Conservation (phyloP, 192 early-diverging fungal species). For the Powellomyces hirtus region DNA sequence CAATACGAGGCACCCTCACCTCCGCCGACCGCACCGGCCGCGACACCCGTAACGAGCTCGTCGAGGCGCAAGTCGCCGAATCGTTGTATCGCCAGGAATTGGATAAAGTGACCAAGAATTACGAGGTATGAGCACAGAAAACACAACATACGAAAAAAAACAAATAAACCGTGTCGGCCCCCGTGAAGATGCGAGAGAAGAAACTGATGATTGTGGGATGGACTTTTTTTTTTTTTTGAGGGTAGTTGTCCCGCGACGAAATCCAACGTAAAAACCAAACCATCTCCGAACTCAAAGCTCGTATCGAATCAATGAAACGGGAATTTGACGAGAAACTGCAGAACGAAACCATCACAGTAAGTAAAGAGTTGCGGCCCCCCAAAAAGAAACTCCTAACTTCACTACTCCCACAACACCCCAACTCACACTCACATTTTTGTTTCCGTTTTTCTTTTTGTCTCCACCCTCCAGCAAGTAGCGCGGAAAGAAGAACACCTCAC, state of each 20-base stretch:
- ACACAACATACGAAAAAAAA: neutral
- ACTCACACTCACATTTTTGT: no score
- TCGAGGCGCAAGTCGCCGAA: constrained; percentile 49
- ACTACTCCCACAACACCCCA: no score
- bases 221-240: no score
- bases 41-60: constrained; percentile 32
- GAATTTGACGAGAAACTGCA: constrained; percentile 42
- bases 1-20: constrained; percentile 19
- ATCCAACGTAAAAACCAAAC: constrained; percentile 33
- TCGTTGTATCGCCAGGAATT: constrained; percentile 48
- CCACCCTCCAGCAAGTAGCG: constrained; percentile 24
- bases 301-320: constrained; percentile 28
- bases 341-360: constrained; percentile 26
- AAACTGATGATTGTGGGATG: no score
- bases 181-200: no score
- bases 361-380: no score
- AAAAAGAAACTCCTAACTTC: no score
- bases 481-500: constrained; percentile 39
- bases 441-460: no score
- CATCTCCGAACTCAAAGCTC: constrained; percentile 40
- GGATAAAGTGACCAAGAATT: constrained; percentile 40
- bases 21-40: constrained; percentile 28
- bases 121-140: constrained; percentile 22
- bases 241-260: constrained; percentile 39
- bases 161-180: no score